Evolutionary conservation across 208 protist genomes (phyloP).

Genomic region (Phytomonas sp.): DNA sequence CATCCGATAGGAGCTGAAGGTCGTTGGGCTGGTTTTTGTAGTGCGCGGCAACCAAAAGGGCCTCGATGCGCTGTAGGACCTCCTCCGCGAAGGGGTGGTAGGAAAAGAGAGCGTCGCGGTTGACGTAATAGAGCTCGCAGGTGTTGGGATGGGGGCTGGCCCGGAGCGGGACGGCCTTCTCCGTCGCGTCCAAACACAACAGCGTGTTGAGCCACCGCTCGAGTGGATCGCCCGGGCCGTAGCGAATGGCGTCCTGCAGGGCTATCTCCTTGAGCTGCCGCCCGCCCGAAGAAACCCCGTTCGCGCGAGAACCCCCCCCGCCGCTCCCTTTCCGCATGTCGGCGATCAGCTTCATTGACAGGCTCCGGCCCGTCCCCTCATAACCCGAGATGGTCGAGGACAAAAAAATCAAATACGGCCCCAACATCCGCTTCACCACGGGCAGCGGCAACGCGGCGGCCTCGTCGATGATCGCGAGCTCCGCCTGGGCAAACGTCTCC

Average conservation of each 20-base stretch:
- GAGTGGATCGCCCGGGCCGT: constrained; percentile 92
- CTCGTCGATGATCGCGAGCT: constrained; percentile 99
- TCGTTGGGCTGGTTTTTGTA: constrained; percentile 99
- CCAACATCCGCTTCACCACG: constrained; percentile 94
- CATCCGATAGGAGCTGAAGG: constrained; percentile 98
- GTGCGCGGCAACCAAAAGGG: constrained; percentile 94
- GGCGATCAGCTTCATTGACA: constrained; percentile 99
- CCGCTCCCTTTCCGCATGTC: constrained; percentile 89
- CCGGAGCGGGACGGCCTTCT: constrained; percentile 32
- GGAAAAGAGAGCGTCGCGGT: constrained; percentile 98
- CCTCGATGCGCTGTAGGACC: constrained; percentile 95
- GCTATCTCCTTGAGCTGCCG: constrained; percentile 91
- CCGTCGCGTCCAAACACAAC: constrained; percentile 95
- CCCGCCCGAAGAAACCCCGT: constrained; percentile 8
- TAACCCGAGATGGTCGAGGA: constrained; percentile 99
- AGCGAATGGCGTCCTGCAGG: constrained; percentile 97
- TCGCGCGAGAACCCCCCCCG: constrained; percentile 10
- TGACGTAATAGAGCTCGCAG: constrained; percentile 97
- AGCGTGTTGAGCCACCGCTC: constrained; percentile 98
- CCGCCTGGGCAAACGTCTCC: constrained; percentile 91
- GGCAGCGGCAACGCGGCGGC: constrained; percentile 99
- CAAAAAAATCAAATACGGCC: constrained; percentile 98
- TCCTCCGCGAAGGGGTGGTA: constrained; percentile 92
- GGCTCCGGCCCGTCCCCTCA: constrained; percentile 97
- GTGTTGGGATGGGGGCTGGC: constrained; percentile 88